These are phyloP conservation scores for Manihot esculenta DNA, from an alignment of 441 rosid species.

Conservation along the genomic window DNA sequence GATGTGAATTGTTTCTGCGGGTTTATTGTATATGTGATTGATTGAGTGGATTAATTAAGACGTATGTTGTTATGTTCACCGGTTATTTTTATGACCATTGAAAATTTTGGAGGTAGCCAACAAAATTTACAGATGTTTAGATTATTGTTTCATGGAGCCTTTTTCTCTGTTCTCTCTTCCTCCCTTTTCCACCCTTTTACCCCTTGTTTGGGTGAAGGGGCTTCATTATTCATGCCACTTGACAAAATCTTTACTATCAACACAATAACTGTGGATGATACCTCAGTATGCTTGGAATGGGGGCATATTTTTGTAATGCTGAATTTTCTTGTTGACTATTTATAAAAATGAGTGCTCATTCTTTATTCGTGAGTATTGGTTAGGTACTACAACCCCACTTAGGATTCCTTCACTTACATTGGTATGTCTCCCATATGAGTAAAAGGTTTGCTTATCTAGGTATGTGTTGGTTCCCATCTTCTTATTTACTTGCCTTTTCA, in stretches of 20 bases:
- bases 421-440: background rate
- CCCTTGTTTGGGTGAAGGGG: background rate
- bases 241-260: background rate
- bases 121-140: background rate
- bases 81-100: background rate
- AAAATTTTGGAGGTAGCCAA: background rate
- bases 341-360: background rate
- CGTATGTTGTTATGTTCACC: background rate
- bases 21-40: background rate
- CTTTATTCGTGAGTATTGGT: background rate
- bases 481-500: background rate
- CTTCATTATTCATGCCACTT: background rate
- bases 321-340: background rate
- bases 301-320: background rate
- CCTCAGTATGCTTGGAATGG: background rate
- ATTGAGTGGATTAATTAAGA: background rate
- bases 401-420: background rate
- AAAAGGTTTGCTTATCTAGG: no score
- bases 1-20: background rate
- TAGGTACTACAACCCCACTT: slow-evolving; percentile 2
- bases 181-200: background rate
- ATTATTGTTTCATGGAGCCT: background rate
- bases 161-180: background rate
- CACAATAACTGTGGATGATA: background rate
- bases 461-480: background rate